phyloP scores from a whole-genome alignment of 768 basidiomycete species.

The Pleurotus tuber-regium region DNA sequence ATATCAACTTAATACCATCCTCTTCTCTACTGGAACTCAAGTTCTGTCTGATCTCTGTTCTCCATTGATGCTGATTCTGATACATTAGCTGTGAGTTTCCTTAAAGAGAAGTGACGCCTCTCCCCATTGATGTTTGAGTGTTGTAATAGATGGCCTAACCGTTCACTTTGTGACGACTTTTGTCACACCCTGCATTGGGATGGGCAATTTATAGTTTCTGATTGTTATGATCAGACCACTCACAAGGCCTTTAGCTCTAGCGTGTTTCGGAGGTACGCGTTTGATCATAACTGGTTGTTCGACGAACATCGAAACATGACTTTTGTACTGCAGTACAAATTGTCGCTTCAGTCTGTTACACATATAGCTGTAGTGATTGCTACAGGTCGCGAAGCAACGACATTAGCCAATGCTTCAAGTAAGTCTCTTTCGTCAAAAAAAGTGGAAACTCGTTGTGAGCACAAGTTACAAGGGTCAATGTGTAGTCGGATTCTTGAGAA shows the following conservation, averaged over 20 bases:
- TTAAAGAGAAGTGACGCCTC: too few species aligned
- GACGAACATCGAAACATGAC: neutral
- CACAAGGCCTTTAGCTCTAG: constrained; percentile 23
- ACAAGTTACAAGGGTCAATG: too few species aligned
- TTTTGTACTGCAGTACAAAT: constrained; percentile 29
- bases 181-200: constrained; percentile 35
- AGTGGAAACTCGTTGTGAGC: too few species aligned
- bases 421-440: constrained; percentile 10
- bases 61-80: too few species aligned
- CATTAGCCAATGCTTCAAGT: constrained; percentile 38
- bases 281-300: neutral
- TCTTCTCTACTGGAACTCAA: too few species aligned
- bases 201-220: constrained; percentile 24
- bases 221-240: neutral
- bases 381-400: constrained; percentile 35
- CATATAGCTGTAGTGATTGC: constrained; percentile 39
- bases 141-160: constrained; percentile 34
- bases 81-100: too few species aligned
- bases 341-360: constrained; percentile 34
- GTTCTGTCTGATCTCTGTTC: too few species aligned
- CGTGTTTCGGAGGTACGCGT: constrained; percentile 35
- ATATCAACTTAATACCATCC: too few species aligned
- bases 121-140: too few species aligned
- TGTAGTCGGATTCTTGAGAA: too few species aligned
- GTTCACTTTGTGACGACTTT: constrained; percentile 32